phyloP scores from a whole-genome alignment of 2,329 filamentous ascomycete genomes.

The Colletotrichum sp. region DNA sequence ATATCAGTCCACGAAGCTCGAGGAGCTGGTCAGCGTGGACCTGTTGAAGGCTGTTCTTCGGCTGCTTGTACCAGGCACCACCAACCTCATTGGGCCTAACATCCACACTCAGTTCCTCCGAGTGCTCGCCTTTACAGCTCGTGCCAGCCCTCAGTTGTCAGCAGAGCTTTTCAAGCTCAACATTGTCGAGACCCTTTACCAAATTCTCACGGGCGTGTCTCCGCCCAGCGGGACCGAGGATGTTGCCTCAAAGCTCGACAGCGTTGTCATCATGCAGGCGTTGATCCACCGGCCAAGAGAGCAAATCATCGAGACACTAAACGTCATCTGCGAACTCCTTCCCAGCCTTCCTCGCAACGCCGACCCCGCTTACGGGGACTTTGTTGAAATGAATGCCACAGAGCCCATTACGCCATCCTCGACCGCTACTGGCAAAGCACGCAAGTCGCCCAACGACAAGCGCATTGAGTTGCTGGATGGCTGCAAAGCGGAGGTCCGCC shows the following conservation, averaged over 20 bases:
- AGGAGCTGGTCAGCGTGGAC: constrained; percentile 89
- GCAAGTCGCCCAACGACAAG: constrained; percentile 74
- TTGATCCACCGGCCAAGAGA: constrained; percentile 94
- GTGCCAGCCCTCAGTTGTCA: constrained; percentile 85
- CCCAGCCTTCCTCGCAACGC: constrained; percentile 71
- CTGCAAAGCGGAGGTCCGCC: constrained; percentile 87
- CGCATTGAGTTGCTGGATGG: constrained; percentile 79
- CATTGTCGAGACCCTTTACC: constrained; percentile 95
- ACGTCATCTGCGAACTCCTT: constrained; percentile 94
- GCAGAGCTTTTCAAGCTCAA: constrained; percentile 95
- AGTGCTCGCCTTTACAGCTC: constrained; percentile 87
- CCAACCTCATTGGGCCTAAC: constrained; percentile 90
- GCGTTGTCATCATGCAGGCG: constrained; percentile 98
- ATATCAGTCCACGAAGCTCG: constrained; percentile 83
- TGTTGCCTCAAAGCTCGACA: constrained; percentile 86
- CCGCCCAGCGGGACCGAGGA: constrained; percentile 81
- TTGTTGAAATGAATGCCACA: constrained; percentile 45
- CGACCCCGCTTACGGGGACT: constrained; percentile 46
- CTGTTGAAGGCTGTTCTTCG: constrained; percentile 85
- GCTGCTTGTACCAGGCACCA: constrained; percentile 89
- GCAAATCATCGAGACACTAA: constrained; percentile 95
- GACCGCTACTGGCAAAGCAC: constrained; percentile 42
- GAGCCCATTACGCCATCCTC: constrained; percentile 47
- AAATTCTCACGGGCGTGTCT: constrained; percentile 95
- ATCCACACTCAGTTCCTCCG: constrained; percentile 97